These are phyloP conservation scores for Botrytis hyacinthi DNA, from an alignment of 2,329 filamentous ascomycete genomes.

Conservation along the genomic window DNA sequence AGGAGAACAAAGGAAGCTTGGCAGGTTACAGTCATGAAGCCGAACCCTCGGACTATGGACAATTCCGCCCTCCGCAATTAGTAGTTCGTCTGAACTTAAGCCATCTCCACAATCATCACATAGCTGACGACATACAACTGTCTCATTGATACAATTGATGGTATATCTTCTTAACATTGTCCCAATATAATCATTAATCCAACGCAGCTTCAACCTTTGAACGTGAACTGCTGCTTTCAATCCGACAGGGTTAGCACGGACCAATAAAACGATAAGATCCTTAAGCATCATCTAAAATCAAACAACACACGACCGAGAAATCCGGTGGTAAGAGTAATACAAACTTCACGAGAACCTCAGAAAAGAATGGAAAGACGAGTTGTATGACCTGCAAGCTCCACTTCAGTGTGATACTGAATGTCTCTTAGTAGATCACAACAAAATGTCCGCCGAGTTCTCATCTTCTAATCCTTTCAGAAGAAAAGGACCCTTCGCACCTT, in stretches of 20 bases:
- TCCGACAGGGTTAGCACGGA: neutral
- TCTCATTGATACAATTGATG: neutral
- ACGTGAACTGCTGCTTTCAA: neutral
- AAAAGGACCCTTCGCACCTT: conserved; percentile 27
- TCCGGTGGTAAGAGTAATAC: conserved; percentile 16
- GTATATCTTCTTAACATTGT: neutral
- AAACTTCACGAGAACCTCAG: conserved; percentile 4
- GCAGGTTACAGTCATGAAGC: neutral
- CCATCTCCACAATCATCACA: neutral
- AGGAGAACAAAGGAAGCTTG: neutral
- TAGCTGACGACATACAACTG: neutral
- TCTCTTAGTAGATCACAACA: conserved; percentile 21
- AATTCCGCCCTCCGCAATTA: neutral
- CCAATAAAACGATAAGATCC: conserved; percentile 2
- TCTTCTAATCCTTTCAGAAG: conserved; percentile 40
- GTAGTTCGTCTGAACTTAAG: conserved; percentile 3
- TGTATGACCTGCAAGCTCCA: conserved; percentile 18
- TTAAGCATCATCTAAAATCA: neutral
- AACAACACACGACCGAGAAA: conserved; percentile 21
- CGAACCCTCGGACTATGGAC: neutral
- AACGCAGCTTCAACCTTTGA: neutral
- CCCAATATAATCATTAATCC: neutral
- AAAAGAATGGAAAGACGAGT: conserved; percentile 12
- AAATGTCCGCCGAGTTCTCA: conserved; percentile 35
- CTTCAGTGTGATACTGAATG: conserved; percentile 24